Percentiles rank a stretch among this genome's conserved stretches.
Evolutionary conservation across 2,329 filamentous ascomycete species (phyloP).

Genomic region (Fusarium fracticaudum): DNA sequence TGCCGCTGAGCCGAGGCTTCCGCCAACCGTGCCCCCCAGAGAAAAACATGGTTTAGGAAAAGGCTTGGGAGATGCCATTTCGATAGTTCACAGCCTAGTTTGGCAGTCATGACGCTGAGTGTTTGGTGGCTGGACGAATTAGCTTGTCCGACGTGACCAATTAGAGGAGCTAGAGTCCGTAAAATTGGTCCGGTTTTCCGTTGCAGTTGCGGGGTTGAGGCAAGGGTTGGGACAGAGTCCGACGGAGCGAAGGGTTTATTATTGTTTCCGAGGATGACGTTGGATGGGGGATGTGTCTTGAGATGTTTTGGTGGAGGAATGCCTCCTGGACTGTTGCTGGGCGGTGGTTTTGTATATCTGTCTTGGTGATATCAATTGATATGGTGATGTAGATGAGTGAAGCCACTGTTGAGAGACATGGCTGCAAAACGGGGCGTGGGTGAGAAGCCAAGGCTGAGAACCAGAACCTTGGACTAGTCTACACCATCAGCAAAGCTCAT

Average conservation of each 20-base stretch:
- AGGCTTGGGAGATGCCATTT: not conserved
- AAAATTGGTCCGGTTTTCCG: not conserved
- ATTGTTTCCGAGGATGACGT: not conserved
- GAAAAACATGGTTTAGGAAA: not conserved
- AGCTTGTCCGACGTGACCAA: not conserved
- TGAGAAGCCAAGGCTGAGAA: not conserved
- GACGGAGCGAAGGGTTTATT: not conserved
- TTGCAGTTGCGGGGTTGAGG: not conserved
- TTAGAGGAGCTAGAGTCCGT: not conserved
- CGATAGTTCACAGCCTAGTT: not conserved
- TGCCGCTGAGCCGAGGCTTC: slow-evolving; percentile 4
- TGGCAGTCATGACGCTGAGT: not conserved
- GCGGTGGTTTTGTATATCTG: not conserved
- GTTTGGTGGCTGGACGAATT: not conserved
- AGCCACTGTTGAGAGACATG: not conserved
- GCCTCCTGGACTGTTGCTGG: not conserved
- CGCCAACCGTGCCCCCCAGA: not conserved
- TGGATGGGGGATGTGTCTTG: not conserved
- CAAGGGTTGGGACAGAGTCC: not conserved
- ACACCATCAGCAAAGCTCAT: not conserved
- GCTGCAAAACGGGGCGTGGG: not conserved
- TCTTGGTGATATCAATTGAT: not conserved
- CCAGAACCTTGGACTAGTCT: not conserved
- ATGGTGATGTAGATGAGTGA: not conserved
- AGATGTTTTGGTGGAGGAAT: not conserved